Conservation (phyloP, 1,139 yeast genomes). For the Yamadazyma membranifaciens region DNA sequence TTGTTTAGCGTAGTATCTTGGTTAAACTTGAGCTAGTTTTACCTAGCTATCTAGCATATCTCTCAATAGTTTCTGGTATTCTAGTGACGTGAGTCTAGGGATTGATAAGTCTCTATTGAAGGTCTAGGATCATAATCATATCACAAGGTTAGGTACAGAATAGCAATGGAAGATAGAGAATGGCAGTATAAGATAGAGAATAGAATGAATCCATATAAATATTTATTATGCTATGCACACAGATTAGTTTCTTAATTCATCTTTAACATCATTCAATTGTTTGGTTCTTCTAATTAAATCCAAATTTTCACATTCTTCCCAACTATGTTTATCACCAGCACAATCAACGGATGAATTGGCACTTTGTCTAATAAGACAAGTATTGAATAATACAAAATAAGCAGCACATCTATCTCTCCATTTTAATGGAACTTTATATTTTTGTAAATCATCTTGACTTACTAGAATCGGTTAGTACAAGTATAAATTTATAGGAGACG, state of each 20-base stretch:
- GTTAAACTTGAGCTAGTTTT: too few species aligned
- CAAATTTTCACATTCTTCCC: conserved; percentile 83
- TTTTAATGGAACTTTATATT: conserved; percentile 73
- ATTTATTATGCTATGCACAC: conserved; percentile 2
- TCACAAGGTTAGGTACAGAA: too few species aligned
- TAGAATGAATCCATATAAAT: too few species aligned
- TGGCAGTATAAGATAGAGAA: too few species aligned
- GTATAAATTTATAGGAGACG: neutral
- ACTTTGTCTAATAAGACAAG: conserved; percentile 47
- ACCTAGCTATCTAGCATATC: too few species aligned
- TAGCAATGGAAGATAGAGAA: too few species aligned
- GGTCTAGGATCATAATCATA: too few species aligned
- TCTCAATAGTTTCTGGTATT: too few species aligned
- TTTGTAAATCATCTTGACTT: conserved; percentile 82
- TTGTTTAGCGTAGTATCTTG: too few species aligned
- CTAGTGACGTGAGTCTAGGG: too few species aligned
- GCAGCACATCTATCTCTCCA: conserved; percentile 89
- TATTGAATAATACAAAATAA: conserved; percentile 58
- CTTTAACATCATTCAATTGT: conserved; percentile 62
- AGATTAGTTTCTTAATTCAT: conserved; percentile 1
- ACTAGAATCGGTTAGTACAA: conserved; percentile 35
- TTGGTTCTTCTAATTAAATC: conserved; percentile 81
- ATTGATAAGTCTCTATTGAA: too few species aligned
- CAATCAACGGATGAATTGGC: conserved; percentile 57
- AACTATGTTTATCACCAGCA: conserved; percentile 74